Conservation (phyloP, 257 asterid genomes). For the Rehmannia glutinosa region DNA sequence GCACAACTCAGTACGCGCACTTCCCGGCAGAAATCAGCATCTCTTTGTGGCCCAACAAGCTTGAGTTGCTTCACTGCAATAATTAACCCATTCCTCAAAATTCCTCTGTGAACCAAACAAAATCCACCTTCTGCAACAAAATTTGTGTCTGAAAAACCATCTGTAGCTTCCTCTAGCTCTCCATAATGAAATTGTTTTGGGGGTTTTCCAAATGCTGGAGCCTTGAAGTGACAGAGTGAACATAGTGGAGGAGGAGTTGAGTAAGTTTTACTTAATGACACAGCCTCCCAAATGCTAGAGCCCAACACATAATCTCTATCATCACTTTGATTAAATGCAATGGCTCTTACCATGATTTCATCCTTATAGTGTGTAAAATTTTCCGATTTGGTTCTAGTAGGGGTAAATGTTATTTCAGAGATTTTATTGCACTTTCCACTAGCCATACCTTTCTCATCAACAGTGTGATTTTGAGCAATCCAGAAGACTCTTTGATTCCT, state of each 20-base stretch:
- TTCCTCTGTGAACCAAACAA: constrained; percentile 77
- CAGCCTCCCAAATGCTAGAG: constrained; percentile 74
- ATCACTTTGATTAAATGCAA: too few species aligned
- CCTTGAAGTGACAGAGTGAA: constrained; percentile 62
- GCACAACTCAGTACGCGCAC: constrained; percentile 87
- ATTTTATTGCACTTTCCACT: too few species aligned
- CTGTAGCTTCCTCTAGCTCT: constrained; percentile 77
- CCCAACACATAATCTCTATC: constrained; percentile 30
- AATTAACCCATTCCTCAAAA: constrained; percentile 56
- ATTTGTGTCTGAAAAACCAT: constrained; percentile 52
- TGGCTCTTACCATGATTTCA: too few species aligned
- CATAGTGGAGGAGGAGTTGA: constrained; percentile 82
- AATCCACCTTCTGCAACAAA: constrained; percentile 73
- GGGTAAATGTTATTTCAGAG: constrained; percentile 1
- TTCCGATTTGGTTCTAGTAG: constrained; percentile 14
- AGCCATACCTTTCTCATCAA: too few species aligned
- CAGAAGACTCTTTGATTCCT: too few species aligned
- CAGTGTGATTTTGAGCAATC: too few species aligned
- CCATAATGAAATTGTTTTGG: constrained; percentile 60
- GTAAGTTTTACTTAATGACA: constrained; percentile 54
- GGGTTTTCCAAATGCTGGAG: constrained; percentile 87
- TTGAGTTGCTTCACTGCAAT: constrained; percentile 73
- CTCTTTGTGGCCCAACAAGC: constrained; percentile 62
- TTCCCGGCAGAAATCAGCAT: constrained; percentile 79
- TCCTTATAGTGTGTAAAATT: neutral